Percentiles rank a stretch among this genome's conserved stretches.
These are phyloP conservation scores for Fomitopsis serialis DNA, from an alignment of 768 basidiomycete species.

Conservation along the genomic window DNA sequence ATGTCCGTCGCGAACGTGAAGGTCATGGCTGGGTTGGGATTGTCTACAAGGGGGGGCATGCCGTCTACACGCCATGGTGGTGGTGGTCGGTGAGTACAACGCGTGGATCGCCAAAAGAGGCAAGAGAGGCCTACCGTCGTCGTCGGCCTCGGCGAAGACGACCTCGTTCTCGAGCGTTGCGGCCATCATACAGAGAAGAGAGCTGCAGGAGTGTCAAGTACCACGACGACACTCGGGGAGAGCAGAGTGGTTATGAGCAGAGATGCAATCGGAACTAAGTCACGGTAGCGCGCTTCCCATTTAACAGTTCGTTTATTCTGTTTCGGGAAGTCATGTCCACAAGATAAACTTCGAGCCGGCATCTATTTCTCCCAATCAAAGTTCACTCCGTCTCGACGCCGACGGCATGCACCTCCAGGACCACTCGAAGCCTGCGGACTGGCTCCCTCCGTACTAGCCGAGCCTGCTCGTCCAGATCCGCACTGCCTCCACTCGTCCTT, in stretches of 20 bases:
- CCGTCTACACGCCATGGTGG: conserved; percentile 20
- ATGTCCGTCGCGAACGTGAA: conserved; percentile 64
- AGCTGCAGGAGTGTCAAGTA: conserved; percentile 5
- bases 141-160: conserved; percentile 25
- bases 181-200: conserved; percentile 8
- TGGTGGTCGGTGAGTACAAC: conserved; percentile 11
- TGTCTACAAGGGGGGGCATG: conserved; percentile 42
- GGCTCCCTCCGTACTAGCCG: not conserved
- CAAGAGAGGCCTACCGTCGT: conserved; percentile 28
- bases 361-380: not conserved
- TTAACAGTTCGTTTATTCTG: conserved; percentile 23
- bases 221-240: not conserved
- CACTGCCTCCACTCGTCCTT: not conserved
- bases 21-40: conserved; percentile 42
- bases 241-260: conserved; percentile 5
- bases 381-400: not conserved
- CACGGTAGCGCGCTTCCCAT: conserved; percentile 16
- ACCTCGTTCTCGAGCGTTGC: conserved; percentile 22
- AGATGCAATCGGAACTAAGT: conserved; percentile 5
- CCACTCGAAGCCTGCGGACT: not conserved
- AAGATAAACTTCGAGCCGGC: conserved; percentile 4
- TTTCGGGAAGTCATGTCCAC: conserved; percentile 13
- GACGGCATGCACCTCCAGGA: not conserved
- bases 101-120: conserved; percentile 14
- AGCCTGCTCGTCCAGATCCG: not conserved